These are phyloP conservation scores for Zygoascus tannicola DNA, from an alignment of 805 yeast genomes.

Conservation along the genomic window DNA sequence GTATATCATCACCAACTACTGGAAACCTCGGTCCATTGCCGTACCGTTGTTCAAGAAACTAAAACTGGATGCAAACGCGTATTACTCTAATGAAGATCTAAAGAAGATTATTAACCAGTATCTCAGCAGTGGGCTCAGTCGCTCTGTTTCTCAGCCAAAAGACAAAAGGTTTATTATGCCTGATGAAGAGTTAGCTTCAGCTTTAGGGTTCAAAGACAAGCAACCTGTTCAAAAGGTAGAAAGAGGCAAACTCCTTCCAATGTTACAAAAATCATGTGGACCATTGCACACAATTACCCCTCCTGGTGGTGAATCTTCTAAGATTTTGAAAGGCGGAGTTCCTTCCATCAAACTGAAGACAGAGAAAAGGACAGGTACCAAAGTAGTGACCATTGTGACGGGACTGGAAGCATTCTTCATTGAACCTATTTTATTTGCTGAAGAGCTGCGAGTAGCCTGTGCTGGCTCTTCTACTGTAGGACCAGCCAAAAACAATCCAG, in stretches of 20 bases:
- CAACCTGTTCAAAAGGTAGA: constrained; percentile 21
- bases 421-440: constrained; percentile 55
- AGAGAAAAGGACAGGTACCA: constrained; percentile 74
- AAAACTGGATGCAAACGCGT: constrained; percentile 16
- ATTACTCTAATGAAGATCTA: constrained; percentile 48
- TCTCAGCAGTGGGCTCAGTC: constrained; percentile 31
- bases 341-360: constrained; percentile 61
- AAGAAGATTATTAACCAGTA: constrained; percentile 46
- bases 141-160: constrained; percentile 46
- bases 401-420: constrained; percentile 63
- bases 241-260: constrained; percentile 30
- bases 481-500: constrained; percentile 36
- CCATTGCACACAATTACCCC: constrained; percentile 38
- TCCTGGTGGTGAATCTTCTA: constrained; percentile 35
- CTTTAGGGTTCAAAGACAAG: constrained; percentile 31
- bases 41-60: constrained; percentile 16
- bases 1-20: constrained; percentile 20
- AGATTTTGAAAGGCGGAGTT: constrained; percentile 51
- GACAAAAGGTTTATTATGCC: constrained; percentile 33
- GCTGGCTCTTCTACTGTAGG: constrained; percentile 75
- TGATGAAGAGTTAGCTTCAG: constrained; percentile 44
- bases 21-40: constrained; percentile 23
- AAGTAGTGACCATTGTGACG: constrained; percentile 61
- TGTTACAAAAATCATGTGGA: constrained; percentile 36
- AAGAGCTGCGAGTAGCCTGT: constrained; percentile 64